Percentiles rank a stretch among this genome's conserved stretches.
These are phyloP conservation scores for Endogone sp. DNA, from an alignment of 192 early-diverging fungal species.

Conservation along the genomic window DNA sequence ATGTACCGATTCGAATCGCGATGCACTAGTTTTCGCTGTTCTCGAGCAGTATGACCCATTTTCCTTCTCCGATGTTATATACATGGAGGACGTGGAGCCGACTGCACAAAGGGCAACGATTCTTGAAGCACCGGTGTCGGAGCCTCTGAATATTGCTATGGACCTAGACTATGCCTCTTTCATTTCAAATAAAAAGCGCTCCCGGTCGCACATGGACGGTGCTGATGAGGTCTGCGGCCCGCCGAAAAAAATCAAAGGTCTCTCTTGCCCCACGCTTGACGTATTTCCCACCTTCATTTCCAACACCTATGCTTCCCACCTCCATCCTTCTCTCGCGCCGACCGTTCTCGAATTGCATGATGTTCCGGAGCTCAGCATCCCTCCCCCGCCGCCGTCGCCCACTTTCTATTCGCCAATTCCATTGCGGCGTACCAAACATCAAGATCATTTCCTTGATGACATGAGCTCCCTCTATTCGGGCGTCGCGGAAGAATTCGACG, in stretches of 20 bases:
- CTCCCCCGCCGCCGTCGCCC: neutral
- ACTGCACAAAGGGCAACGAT: neutral
- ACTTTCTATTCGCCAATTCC: neutral
- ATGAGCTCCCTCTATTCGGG: neutral
- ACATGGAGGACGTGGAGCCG: neutral
- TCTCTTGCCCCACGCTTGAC: neutral
- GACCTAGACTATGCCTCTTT: neutral
- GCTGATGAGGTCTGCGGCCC: neutral
- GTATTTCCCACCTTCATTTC: neutral
- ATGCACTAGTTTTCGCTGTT: neutral
- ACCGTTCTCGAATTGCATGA: neutral
- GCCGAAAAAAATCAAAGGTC: neutral
- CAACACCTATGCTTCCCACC: neutral
- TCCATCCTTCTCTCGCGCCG: neutral
- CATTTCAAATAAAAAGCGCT: neutral
- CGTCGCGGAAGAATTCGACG: neutral
- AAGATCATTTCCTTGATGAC: neutral
- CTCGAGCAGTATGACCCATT: neutral
- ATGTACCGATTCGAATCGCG: neutral
- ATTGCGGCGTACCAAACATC: neutral
- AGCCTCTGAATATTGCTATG: neutral
- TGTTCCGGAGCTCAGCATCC: neutral
- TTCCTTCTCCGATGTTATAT: neutral
- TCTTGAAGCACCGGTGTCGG: neutral
- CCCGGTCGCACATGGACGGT: neutral